phyloP scores from a whole-genome alignment of 163 green algal species.

The Scenedesmus sp. region DNA sequence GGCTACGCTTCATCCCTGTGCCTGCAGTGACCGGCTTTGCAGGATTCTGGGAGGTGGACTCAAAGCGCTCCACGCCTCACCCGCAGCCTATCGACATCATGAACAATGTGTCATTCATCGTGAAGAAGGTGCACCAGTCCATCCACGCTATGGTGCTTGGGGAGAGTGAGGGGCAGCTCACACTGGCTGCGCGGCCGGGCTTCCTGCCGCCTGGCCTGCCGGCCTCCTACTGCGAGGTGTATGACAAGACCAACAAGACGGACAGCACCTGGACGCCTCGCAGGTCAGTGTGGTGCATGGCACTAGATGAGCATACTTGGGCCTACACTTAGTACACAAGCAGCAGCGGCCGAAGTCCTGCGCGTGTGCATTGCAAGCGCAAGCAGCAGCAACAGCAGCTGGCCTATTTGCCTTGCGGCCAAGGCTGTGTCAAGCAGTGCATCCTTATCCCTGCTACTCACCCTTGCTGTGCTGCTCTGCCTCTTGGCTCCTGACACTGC shows the following conservation, averaged over 20 bases:
- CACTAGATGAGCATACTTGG: neutral
- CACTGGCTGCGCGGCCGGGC: neutral
- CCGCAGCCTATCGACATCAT: conserved; percentile 6
- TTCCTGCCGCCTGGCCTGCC: conserved; percentile 6
- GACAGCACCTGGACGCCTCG: neutral
- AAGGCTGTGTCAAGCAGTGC: too few relatives aligned
- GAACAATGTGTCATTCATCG: neutral
- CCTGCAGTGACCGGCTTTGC: conserved; percentile 19
- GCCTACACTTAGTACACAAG: neutral
- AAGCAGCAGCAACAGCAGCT: too few relatives aligned
- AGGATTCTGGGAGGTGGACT: neutral
- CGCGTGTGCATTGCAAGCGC: too few relatives aligned
- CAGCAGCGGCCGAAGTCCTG: neutral
- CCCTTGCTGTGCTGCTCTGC: neutral
- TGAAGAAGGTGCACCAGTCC: neutral
- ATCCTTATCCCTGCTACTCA: neutral
- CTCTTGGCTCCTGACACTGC: neutral
- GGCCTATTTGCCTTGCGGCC: too few relatives aligned
- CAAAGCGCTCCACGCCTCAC: neutral
- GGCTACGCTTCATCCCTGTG: neutral
- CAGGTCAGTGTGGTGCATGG: neutral
- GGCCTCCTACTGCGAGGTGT: conserved; percentile 1
- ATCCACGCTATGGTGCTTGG: conserved; percentile 1
- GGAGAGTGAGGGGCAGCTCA: neutral
- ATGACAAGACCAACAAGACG: neutral